phyloP scores from a whole-genome alignment of 192 early-diverging fungal genomes.

The Thoreauomyces humboldtii region DNA sequence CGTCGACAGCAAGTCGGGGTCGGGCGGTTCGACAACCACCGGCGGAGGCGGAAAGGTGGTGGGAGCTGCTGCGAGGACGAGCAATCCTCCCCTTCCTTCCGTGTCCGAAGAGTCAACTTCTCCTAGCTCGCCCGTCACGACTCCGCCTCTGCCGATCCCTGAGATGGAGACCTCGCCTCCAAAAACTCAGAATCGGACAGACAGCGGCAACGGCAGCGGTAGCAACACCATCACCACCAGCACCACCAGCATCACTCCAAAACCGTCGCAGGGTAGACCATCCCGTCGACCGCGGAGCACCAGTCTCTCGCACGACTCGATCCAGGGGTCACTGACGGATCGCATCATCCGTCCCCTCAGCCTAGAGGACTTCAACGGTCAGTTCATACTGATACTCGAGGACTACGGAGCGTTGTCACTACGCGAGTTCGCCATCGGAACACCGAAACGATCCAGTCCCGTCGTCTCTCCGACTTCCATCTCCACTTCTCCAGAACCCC shows the following conservation, averaged over 20 bases:
- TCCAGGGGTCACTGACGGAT: constrained; percentile 3
- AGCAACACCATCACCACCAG: background rate
- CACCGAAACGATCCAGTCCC: background rate
- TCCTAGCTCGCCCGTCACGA: too few species aligned
- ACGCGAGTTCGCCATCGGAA: constrained; percentile 22
- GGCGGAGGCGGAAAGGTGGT: background rate
- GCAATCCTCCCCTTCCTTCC: background rate
- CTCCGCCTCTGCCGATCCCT: background rate
- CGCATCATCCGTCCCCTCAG: constrained; percentile 35
- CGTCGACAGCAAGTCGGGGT: background rate
- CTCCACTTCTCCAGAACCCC: too few species aligned
- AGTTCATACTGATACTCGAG: constrained; percentile 35
- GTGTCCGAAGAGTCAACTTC: background rate
- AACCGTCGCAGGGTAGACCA: background rate
- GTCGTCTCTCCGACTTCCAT: too few species aligned
- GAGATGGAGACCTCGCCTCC: too few species aligned
- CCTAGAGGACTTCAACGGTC: constrained; percentile 30
- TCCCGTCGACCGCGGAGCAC: constrained; percentile 13
- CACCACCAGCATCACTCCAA: background rate
- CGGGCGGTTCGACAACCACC: background rate
- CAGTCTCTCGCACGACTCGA: constrained; percentile 13
- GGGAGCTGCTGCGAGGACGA: background rate
- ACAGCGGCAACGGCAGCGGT: too few species aligned
- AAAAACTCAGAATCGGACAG: background rate
- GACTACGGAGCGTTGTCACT: constrained; percentile 40